Base-by-base conservation (phyloP, 2,329 filamentous ascomycete genomes). In the Septoria petroselini region DNA sequence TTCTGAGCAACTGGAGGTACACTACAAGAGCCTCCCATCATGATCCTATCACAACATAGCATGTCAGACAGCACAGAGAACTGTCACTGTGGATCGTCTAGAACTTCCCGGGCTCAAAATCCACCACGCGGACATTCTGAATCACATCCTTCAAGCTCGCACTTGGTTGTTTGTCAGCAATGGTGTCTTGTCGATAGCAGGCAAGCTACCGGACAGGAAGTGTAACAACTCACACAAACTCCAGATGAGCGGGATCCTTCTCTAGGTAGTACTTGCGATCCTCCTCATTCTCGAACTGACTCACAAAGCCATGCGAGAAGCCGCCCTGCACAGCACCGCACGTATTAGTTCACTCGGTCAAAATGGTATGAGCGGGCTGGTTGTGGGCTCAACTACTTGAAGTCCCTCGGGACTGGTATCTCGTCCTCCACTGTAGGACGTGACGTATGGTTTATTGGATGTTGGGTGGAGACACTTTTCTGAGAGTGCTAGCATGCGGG, bases 251-350 rank as follows among this genome's bases (percentile, higher is more conserved):
- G 1, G 83, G 82, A 58, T 90, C 86, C 23, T 80, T 69, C 43
- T 78, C 67, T 5, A 85, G 68, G 63, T 89, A 90, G 60, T 87
- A 88, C 53, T 82, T 76, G 39, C 84, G 73, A 62, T 90, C 85
- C 54, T 80, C 76, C 14, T 72, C 71, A 17, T 66, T 83, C 7
- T 77, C 75, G 51, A 90, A 89, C 58, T 86, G 79, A 17, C 78
- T 75, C 1, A 90, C 76, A 55, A 89, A 89, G 0, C 75, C 82
- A 63, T 90, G 85, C 0, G 83, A 83, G 42, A 84, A 79, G 0
- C 78, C 84, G 41, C 76, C 73, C 83, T 58, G 25, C 34, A 39
- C 15, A 3, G 12, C 30, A 48, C 9, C 35, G 43, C 17, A 2
- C 7, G 2, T 17, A 18, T 19, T 11, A 9, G 8, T 34, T n/a